Evolutionary conservation across 306 rosid genomes (phyloP).

Genomic region (Albizia julibrissin): DNA sequence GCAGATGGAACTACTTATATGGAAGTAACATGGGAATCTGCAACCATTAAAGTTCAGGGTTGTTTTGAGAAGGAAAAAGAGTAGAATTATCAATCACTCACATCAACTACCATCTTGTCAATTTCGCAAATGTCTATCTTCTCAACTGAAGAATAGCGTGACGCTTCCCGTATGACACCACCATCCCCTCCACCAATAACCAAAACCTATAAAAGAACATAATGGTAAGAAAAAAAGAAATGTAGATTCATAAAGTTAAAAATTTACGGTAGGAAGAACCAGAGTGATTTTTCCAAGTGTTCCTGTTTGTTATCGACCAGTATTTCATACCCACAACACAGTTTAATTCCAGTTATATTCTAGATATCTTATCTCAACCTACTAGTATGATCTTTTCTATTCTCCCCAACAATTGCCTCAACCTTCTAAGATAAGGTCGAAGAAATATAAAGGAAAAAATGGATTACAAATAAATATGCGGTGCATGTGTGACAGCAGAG

Average conservation of each 20-base stretch:
- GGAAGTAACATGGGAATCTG: slow-evolving; percentile 2
- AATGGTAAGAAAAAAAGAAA: slow-evolving; percentile 18
- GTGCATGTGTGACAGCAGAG: not conserved
- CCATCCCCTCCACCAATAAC: slow-evolving; percentile 99
- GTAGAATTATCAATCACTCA: slow-evolving; percentile 44
- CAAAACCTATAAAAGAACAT: slow-evolving; percentile 61
- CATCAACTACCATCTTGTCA: slow-evolving; percentile 97
- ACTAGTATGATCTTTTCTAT: not conserved
- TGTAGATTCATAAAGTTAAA: not conserved
- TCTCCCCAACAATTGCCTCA: not conserved
- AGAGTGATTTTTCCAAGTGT: not conserved
- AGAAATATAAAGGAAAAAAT: not conserved
- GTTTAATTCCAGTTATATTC: not conserved
- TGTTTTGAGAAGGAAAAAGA: slow-evolving; percentile 2
- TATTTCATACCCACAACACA: not conserved
- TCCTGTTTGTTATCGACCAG: not conserved
- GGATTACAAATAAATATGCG: not conserved
- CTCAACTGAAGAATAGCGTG: slow-evolving; percentile 89
- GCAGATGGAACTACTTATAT: not conserved
- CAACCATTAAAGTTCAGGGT: slow-evolving; percentile 17
- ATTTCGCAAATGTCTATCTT: slow-evolving; percentile 95
- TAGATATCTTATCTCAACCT: not conserved
- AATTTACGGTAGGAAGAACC: not conserved
- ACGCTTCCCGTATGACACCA: slow-evolving; percentile 89
- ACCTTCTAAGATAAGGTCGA: not conserved